These are phyloP conservation scores for Furcasterigmium furcatum DNA, from an alignment of 2,329 filamentous ascomycete species.

Conservation along the genomic window DNA sequence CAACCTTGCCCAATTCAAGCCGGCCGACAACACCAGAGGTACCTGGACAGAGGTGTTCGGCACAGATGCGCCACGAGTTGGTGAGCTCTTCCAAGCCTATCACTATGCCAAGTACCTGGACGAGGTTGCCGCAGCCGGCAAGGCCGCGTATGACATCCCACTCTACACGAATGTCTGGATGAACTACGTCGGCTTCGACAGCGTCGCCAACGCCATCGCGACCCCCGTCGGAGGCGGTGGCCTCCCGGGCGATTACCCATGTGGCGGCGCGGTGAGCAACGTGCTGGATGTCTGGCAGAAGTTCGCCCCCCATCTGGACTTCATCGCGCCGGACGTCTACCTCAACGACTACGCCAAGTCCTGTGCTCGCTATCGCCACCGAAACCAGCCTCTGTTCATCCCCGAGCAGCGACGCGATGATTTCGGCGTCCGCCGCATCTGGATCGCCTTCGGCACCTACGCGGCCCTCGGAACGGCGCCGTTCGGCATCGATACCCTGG, in stretches of 20 bases:
- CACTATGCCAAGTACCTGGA: slow-evolving; percentile 20
- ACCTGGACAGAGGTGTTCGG: slow-evolving; percentile 25
- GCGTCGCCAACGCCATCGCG: slow-evolving; percentile 14
- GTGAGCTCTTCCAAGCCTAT: slow-evolving; percentile 24
- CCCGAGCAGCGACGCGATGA: slow-evolving; percentile 44
- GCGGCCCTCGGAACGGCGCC: slow-evolving; percentile 25
- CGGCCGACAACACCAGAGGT: not conserved
- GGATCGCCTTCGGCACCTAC: slow-evolving; percentile 28
- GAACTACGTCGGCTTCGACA: slow-evolving; percentile 16
- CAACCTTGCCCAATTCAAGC: not conserved
- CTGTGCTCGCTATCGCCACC: slow-evolving; percentile 35
- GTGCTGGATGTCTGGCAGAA: slow-evolving; percentile 27
- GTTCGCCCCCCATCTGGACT: slow-evolving; percentile 32
- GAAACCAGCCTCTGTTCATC: slow-evolving; percentile 39
- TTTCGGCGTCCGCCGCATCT: slow-evolving; percentile 33
- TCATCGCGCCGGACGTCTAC: slow-evolving; percentile 38
- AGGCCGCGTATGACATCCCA: slow-evolving; percentile 16
- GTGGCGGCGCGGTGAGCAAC: slow-evolving; percentile 18
- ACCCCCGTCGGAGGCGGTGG: slow-evolving; percentile 20
- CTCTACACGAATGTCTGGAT: slow-evolving; percentile 23
- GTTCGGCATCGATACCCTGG: slow-evolving; percentile 26
- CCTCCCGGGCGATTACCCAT: slow-evolving; percentile 23
- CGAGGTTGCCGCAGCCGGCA: slow-evolving; percentile 20
- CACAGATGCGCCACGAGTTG: slow-evolving; percentile 10
- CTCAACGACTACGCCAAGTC: slow-evolving; percentile 28